phyloP scores from a whole-genome alignment of 2,329 filamentous ascomycete species.

The Penicillium sp. region DNA sequence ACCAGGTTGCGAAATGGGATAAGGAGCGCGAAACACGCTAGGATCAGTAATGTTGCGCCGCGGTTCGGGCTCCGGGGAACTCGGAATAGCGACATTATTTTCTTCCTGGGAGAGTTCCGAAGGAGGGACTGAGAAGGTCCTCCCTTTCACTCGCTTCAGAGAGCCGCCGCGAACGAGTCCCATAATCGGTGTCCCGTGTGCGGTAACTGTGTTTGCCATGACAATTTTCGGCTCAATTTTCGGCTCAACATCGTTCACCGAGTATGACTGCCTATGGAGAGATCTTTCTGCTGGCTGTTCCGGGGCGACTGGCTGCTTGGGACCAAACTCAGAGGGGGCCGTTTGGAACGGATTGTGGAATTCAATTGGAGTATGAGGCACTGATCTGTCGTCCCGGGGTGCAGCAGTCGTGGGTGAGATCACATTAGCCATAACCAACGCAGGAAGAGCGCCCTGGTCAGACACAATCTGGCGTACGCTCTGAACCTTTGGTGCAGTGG shows the following conservation, averaged over 20 bases:
- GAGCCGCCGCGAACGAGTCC: conserved; percentile 29
- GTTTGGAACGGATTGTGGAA: conserved; percentile 29
- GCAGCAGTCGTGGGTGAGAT: conserved; percentile 23
- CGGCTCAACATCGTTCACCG: conserved; percentile 20
- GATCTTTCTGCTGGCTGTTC: conserved; percentile 9
- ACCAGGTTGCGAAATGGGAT: conserved; percentile 25
- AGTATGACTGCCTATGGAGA: conserved; percentile 12
- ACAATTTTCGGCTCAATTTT: conserved; percentile 19
- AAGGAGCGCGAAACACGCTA: conserved; percentile 30
- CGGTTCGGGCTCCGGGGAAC: conserved; percentile 19
- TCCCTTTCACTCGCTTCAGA: conserved; percentile 24
- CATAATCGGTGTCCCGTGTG: conserved; percentile 17
- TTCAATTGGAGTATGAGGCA: conserved; percentile 18
- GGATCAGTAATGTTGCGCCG: conserved; percentile 38
- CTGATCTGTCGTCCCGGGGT: conserved; percentile 18
- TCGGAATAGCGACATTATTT: conserved; percentile 16
- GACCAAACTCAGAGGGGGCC: conserved; percentile 3
- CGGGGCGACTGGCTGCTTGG: not conserved
- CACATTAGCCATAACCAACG: conserved; percentile 41
- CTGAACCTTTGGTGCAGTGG: conserved; percentile 29
- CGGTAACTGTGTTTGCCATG: conserved; percentile 18
- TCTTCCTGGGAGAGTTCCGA: conserved; percentile 22
- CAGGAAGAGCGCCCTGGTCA: conserved; percentile 39
- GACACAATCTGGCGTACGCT: conserved; percentile 39
- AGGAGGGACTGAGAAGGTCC: conserved; percentile 25